phyloP scores from a whole-genome alignment of 495 filamentous ascomycete genomes.

The Pseudoneurospora amorphoporcata region DNA sequence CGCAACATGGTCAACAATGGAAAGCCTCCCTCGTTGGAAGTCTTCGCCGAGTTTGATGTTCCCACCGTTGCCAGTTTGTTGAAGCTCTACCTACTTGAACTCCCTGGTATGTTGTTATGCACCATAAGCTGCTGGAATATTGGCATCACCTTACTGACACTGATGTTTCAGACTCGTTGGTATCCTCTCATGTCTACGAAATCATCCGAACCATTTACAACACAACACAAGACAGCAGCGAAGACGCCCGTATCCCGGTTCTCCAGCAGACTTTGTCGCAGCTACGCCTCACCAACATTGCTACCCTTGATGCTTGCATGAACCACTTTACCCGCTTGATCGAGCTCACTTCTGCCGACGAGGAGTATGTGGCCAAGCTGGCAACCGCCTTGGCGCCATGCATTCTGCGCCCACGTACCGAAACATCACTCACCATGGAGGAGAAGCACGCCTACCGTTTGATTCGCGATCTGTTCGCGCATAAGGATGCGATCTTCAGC shows the following conservation, averaged over 20 bases:
- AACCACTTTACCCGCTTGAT: slow-evolving; percentile 97
- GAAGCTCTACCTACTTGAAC: slow-evolving; percentile 91
- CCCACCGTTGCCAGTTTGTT: slow-evolving; percentile 87
- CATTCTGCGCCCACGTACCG: slow-evolving; percentile 73
- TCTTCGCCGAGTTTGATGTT: slow-evolving; percentile 78
- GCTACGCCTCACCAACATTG: slow-evolving; percentile 92
- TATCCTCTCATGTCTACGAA: slow-evolving; percentile 97
- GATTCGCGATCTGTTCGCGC: slow-evolving; percentile 82
- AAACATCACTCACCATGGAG: slow-evolving; percentile 86
- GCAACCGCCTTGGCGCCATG: slow-evolving; percentile 75
- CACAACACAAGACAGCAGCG: slow-evolving; percentile 59
- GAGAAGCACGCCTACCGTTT: slow-evolving; percentile 90
- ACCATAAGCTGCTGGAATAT: neutral
- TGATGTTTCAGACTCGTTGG: slow-evolving; percentile 64
- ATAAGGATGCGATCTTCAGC: slow-evolving; percentile 91
- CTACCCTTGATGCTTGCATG: slow-evolving; percentile 93
- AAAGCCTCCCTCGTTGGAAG: slow-evolving; percentile 64
- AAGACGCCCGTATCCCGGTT: slow-evolving; percentile 70
- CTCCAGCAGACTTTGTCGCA: slow-evolving; percentile 93
- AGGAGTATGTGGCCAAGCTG: slow-evolving; percentile 67
- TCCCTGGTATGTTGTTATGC: slow-evolving; percentile 62
- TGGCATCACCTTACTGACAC: slow-evolving; percentile 10
- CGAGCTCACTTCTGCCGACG: slow-evolving; percentile 91
- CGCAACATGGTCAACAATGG: slow-evolving; percentile 78
- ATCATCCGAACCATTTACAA: slow-evolving; percentile 96